Base-by-base conservation (phyloP, 2,329 filamentous ascomycete species). In the Sporothrix luriei region DNA sequence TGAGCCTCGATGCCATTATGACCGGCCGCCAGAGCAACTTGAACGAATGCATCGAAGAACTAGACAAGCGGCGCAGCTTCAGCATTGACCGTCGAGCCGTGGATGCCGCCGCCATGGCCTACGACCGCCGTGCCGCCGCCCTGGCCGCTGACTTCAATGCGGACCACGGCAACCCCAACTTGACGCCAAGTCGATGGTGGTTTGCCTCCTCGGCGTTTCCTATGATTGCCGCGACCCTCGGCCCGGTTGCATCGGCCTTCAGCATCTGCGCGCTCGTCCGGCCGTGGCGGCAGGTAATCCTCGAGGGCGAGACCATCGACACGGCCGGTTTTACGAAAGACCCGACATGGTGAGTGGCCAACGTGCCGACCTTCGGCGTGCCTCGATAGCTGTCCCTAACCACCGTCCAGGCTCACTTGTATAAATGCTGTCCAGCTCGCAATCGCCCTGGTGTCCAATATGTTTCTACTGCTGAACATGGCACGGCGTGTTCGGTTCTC, bases 401-500 rank as follows among this genome's bases (percentile, higher is more conserved):
- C 40, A 38, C 5, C 57, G 43, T 16, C n/a, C 10, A 62, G 24
- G 91, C 85, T 91, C 64, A 88, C 90, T 55, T 86, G 83, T 67
- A 81, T 96, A 74, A 97, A 97, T 75, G 91, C 90, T 3, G 82
- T 90, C 2, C 94, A 94, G 72, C 84, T 97, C 4, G 87, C 81
- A 21, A 86, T 92, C 71, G 94, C 93, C 19, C 81, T 97, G 43
- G 78, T 90, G 1, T 91, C 93, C 9, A 97, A 97, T 75, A 73
- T 92, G 1, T 93, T 93, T 72, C 84, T 97, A 1, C 84, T 97
- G 0, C 86, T 95, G 74, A 97, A 97, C 79, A 97, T 97, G 84
- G 91, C 93, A 0, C 86, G 88, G 69, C 84, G 89, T 6, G 85
- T 97, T 7, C 87, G 92, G 66, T 97, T 97, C 77, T 89, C 90